Evolutionary conservation across 1,139 yeast genomes (phyloP), one percentile per base, ranked within the genome.

Genomic region (Protomyces lactucae-debilis): DNA sequence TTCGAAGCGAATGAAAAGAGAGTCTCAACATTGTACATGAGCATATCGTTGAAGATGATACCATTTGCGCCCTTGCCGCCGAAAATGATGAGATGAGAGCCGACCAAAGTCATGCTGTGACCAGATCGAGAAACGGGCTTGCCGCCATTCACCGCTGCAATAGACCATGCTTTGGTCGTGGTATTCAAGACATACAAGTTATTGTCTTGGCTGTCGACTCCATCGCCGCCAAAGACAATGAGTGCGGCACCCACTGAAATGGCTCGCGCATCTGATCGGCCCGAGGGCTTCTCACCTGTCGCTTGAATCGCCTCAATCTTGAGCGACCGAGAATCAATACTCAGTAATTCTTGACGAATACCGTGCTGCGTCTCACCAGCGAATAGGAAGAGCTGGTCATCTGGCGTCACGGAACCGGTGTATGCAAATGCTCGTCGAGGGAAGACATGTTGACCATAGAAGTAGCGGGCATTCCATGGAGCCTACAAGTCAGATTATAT

Each of bases 161-260:
- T 28, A 2, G 60, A 45, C 60, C 60, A 56, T 8, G 53, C 36
- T 43, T 45, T 56, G 6, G 53, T 56, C 35, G 28, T 21, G 18
- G 60, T 56, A 32, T 56, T 56, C 18, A 56, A 32, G n/a, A 56
- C 28, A 32, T 40, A 56, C 12, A 56, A n/a, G 8, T 51, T n/a
- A 10, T 39, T 36, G 45, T 56, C 60, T 28, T 28, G 52, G 32
- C 35, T 28, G 32, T 28, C 28, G 12, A 23, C 45, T 16, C 35
- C 12, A 18, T 32, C 23, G 8, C 60, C 60, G 21, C 60, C 60
- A 46, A 56, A 56, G 35, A 56, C 60, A 37, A 56, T 56, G 60
- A 43, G 25, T 6, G 60, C 60, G 36, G 35, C 28, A 5, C 53
- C 60, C 14, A 45, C 60, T 28, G 36, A 51, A 8, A 56, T 14